Evolutionary conservation across 1,284 basidiomycete species (phyloP).

Genomic region (Microbotryomycetes sp.): DNA sequence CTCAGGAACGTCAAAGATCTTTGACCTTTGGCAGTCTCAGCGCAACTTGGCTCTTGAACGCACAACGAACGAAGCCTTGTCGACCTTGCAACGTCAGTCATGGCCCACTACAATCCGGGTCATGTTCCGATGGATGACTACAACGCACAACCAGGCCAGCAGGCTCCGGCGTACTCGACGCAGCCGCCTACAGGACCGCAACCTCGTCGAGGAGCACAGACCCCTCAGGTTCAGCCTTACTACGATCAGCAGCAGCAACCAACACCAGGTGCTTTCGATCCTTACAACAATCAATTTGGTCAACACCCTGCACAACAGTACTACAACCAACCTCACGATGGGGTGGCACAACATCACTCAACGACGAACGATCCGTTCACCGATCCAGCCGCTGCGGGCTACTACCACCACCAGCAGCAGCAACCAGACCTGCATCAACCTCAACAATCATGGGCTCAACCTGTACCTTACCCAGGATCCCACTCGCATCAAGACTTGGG

Average conservation of each 20-base stretch:
- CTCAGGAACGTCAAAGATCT: no score
- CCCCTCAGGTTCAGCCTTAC: not conserved
- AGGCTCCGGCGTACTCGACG: not conserved
- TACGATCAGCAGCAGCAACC: not conserved
- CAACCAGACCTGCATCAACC: not conserved
- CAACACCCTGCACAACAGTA: not conserved
- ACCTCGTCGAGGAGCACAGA: not conserved
- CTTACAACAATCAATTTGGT: not conserved
- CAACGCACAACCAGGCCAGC: not conserved
- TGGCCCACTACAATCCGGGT: not conserved
- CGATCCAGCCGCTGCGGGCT: not conserved
- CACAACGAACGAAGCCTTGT: no score
- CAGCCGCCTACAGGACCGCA: slow-evolving; percentile 6
- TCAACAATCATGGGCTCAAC: not conserved
- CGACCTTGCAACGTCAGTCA: not conserved
- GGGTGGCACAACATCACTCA: not conserved
- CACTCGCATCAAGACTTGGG: not conserved
- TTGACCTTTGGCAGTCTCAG: no score
- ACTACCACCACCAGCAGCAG: not conserved
- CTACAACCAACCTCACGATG: not conserved
- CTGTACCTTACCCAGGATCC: not conserved
- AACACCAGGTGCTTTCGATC: not conserved
- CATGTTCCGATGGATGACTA: not conserved
- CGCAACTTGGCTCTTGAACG: no score
- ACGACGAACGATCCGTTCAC: not conserved